Base-by-base conservation (phyloP, 179 eudicot genomes). In the Patellifolia procumbens region DNA sequence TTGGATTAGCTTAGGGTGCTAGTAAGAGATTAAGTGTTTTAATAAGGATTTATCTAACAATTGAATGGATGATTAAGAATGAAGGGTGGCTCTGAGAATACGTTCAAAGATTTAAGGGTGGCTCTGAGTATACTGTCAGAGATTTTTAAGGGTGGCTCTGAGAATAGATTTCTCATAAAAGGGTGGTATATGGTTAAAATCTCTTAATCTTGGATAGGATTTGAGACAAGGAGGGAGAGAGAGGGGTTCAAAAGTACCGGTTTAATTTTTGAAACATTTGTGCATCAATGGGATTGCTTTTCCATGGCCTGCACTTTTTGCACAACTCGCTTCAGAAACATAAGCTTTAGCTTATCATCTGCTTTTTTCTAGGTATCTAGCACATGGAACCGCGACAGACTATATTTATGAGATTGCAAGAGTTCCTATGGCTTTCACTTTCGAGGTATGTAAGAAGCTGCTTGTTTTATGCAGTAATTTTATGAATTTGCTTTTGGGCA, bases 371-470 rank as follows among this genome's bases (percentile, higher is more conserved):
- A 94, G 98, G 88, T 94, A 94, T 85, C 84, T 94, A 74, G 98
- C 98, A 19, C 98, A 94, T 76, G 98, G 98, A 49, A 94, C 98
- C 24, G 93, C 98, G 3, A 94, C 98, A 16, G 98, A 94, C 82
- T 94, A 89, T 76, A 88, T 94, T 89, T 92, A 85, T 81, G 96
- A 94, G 43, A 76, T 94, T 73, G 96, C 91, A 60, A 89, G 89
- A 83, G 96, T 94, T 70, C 97, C 98, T 74, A 86, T 94, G 98
- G 89, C 97, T 80, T 94, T 92, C 88, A 94, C 98, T 51, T 94
- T 94, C 24, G 98, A 94, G 98, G 98, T 91, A 52, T 75, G 83
- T 74, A 34, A 43, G 46, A 68, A 56, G 43, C 59, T 32, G 12
- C 51, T 29, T 10, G 19, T 20, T 58, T 52, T 19, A 16, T 60